These are phyloP conservation scores for Phytophthora cryptogea DNA, from an alignment of 352 stramenopile genomes.

Conservation along the genomic window DNA sequence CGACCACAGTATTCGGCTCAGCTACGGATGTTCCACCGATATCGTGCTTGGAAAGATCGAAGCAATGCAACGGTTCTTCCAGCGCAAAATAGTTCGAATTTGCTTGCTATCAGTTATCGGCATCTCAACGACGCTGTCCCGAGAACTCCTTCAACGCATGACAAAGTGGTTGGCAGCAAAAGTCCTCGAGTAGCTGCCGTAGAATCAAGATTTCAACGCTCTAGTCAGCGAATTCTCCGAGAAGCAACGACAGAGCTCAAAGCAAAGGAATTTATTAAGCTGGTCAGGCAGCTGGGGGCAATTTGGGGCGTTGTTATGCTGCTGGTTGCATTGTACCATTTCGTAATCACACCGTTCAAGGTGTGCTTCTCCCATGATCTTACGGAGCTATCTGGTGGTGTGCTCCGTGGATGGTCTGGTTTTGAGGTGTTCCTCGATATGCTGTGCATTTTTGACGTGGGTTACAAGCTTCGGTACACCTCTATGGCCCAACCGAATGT, in stretches of 20 bases:
- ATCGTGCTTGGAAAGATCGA: slow-evolving; percentile 36
- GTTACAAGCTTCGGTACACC: slow-evolving; percentile 38
- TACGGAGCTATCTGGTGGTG: slow-evolving; percentile 8
- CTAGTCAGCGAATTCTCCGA: slow-evolving; percentile 15
- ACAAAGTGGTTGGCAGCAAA: background rate
- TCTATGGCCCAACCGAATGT: slow-evolving; percentile 14
- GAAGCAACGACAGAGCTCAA: slow-evolving; percentile 23
- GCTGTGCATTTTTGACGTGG: slow-evolving; percentile 52
- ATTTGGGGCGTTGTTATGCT: slow-evolving; percentile 60
- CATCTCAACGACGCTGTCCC: slow-evolving; percentile 11
- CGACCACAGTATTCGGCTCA: slow-evolving; percentile 49
- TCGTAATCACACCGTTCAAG: slow-evolving; percentile 54
- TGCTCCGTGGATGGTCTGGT: slow-evolving; percentile 44
- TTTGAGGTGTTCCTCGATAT: slow-evolving; percentile 63
- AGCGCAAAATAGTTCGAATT: background rate
- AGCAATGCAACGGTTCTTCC: slow-evolving; percentile 5
- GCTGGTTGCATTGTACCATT: slow-evolving; percentile 48
- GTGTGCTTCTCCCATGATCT: slow-evolving; percentile 61
- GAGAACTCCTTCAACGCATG: slow-evolving; percentile 4
- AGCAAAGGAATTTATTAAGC: slow-evolving; percentile 41
- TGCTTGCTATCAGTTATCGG: background rate
- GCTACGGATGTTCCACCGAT: slow-evolving; percentile 49
- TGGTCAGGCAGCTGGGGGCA: slow-evolving; percentile 44
- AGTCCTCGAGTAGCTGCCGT: background rate
- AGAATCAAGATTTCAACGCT: slow-evolving; percentile 7